Conservation (phyloP, 768 basidiomycete species). For the Lentinula lateritia region DNA sequence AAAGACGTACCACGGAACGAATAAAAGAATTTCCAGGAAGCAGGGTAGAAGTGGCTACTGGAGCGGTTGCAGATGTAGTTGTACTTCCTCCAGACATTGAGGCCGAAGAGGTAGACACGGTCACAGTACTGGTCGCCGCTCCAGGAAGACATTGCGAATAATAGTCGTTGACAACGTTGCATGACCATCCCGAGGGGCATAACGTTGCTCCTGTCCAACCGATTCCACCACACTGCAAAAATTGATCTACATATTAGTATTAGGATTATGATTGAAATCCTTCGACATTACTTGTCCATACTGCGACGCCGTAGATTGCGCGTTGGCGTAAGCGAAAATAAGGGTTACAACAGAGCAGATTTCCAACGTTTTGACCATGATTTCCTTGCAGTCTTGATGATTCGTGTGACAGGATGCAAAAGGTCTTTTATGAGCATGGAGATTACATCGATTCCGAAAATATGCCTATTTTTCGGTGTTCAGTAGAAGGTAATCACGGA, state of each 20-base stretch:
- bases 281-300: conserved; percentile 29
- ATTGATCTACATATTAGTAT: background rate
- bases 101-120: conserved; percentile 11
- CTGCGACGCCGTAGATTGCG: conserved; percentile 21
- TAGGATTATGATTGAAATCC: background rate
- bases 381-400: conserved; percentile 3
- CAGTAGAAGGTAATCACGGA: background rate
- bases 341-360: background rate
- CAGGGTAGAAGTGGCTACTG: conserved; percentile 37
- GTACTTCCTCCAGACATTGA: conserved; percentile 13
- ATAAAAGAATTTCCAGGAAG: conserved; percentile 49
- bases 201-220: conserved; percentile 47
- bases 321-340: conserved; percentile 10
- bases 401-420: background rate
- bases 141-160: conserved; percentile 55
- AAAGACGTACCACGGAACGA: conserved; percentile 41
- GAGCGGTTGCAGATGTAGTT: conserved; percentile 18
- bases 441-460: conserved; percentile 22
- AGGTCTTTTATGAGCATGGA: background rate
- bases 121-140: conserved; percentile 17
- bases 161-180: conserved; percentile 37
- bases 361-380: conserved; percentile 2
- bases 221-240: conserved; percentile 43
- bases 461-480: conserved; percentile 29
- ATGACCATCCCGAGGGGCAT: conserved; percentile 42